These are phyloP conservation scores for Coemansia sp. DNA, from an alignment of 192 early-diverging fungal species.

Conservation along the genomic window DNA sequence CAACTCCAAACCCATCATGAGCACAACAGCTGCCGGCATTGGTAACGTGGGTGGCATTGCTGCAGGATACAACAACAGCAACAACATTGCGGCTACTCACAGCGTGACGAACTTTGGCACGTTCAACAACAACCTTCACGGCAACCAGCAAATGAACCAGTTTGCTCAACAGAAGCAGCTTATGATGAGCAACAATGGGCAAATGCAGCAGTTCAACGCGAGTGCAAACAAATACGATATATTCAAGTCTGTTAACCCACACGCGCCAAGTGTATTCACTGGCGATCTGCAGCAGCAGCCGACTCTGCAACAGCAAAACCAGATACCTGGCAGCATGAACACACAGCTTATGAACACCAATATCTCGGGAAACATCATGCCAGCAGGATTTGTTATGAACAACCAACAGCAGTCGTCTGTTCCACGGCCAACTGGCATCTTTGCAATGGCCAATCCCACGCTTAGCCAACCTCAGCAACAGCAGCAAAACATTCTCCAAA, in stretches of 20 bases:
- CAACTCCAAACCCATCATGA: constrained; percentile 9
- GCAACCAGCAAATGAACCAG: constrained; percentile 21
- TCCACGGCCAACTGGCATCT: constrained; percentile 30
- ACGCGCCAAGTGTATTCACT: constrained; percentile 38
- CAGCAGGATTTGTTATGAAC: constrained; percentile 12
- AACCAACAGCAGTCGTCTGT: constrained; percentile 8
- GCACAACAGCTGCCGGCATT: neutral
- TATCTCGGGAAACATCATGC: constrained; percentile 9
- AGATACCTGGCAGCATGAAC: constrained; percentile 10
- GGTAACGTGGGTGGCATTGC: constrained; percentile 1
- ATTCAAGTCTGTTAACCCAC: constrained; percentile 48
- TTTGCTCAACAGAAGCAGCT: constrained; percentile 13
- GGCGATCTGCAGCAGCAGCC: constrained; percentile 15
- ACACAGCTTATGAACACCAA: constrained; percentile 9
- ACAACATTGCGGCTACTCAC: constrained; percentile 26
- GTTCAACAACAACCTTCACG: constrained; percentile 16
- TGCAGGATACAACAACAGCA: constrained; percentile 13
- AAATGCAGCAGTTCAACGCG: constrained; percentile 5
- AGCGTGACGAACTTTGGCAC: constrained; percentile 37
- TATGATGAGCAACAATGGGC: constrained; percentile 16
- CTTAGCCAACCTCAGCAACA: constrained; percentile 21
- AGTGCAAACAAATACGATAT: constrained; percentile 37
- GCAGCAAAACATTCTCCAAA: constrained; percentile 26
- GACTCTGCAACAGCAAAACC: constrained; percentile 12
- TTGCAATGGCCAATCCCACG: constrained; percentile 46